Percentiles rank a stretch among this genome's conserved stretches.
Conservation (phyloP, 139 green algal genomes). For the Edaphochlamys debaryana region DNA sequence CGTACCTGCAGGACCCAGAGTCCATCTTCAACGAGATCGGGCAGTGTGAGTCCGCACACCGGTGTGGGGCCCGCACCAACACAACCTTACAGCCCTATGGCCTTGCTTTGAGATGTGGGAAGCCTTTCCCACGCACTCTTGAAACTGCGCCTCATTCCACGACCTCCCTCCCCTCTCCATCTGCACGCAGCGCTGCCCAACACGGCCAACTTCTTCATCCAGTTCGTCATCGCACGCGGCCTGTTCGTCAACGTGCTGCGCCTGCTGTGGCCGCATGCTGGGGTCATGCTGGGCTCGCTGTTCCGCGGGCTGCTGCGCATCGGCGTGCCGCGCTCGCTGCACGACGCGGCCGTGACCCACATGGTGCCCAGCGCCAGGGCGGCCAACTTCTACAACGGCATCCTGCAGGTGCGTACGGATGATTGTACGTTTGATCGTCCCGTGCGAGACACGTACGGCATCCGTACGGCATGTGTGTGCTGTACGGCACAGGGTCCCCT, state of each 20-base stretch:
- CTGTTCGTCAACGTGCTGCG: slow-evolving; percentile 7
- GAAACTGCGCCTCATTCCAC: too few relatives aligned
- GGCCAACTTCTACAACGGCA: slow-evolving; percentile 1
- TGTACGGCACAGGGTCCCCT: too few relatives aligned
- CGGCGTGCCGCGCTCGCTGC: slow-evolving; percentile 1
- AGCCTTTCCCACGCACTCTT: too few relatives aligned
- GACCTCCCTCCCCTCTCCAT: neutral
- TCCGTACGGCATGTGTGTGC: too few relatives aligned
- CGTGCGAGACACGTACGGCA: too few relatives aligned
- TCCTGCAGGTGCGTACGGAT: slow-evolving; percentile 31
- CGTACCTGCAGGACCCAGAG: neutral
- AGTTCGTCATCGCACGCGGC: slow-evolving; percentile 16
- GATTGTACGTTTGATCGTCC: too few relatives aligned
- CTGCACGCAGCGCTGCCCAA: slow-evolving; percentile 16
- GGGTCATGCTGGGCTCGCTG: neutral
- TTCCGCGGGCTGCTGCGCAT: neutral
- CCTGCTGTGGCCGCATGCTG: neutral
- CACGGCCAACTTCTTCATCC: slow-evolving; percentile 43
- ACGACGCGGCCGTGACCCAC: neutral
- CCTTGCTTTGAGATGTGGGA: too few relatives aligned
- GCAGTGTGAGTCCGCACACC: neutral
- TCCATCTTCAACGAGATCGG: neutral
- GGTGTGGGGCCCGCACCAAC: neutral
- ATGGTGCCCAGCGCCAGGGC: neutral
- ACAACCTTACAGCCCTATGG: neutral